Evolutionary conservation across 306 rosid genomes (phyloP).

Genomic region (Coriaria nepalensis): DNA sequence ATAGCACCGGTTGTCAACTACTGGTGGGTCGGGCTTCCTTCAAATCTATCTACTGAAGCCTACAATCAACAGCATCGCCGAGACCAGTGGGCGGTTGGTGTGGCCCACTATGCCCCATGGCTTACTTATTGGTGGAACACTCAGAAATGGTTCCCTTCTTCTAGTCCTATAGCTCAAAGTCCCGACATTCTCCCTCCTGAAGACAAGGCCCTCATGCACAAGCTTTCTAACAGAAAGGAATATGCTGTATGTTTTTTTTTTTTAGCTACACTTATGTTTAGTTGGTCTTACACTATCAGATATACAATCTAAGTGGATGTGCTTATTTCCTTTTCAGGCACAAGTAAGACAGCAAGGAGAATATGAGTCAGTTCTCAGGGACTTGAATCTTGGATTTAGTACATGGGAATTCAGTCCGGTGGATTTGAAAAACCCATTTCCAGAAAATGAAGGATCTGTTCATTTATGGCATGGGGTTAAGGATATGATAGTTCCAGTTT

Average conservation of each 20-base stretch:
- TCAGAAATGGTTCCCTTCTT: conserved; percentile 61
- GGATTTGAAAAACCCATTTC: conserved; percentile 28
- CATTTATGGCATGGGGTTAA: conserved; percentile 70
- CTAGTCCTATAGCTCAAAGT: conserved; percentile 15
- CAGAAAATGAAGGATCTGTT: conserved; percentile 26
- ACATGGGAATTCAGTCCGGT: too few relatives aligned
- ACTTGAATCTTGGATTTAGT: conserved; percentile 32
- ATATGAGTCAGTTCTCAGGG: conserved; percentile 39
- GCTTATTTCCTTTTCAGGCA: conserved; percentile 17
- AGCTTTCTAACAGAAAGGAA: not conserved
- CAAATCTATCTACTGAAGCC: conserved; percentile 42
- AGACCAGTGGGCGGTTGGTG: conserved; percentile 72
- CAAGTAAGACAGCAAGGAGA: conserved; percentile 55
- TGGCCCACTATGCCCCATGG: conserved; percentile 68
- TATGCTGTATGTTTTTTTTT: conserved; percentile 19
- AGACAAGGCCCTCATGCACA: conserved; percentile 24
- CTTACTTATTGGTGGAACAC: conserved; percentile 92
- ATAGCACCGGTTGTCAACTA: conserved; percentile 57
- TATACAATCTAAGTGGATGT: not conserved
- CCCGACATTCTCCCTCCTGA: conserved; percentile 19
- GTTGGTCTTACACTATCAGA: not conserved
- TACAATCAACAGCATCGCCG: conserved; percentile 18
- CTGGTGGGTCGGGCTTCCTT: conserved; percentile 81
- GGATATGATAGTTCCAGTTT: conserved; percentile 27
- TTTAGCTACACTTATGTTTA: not conserved